These are phyloP conservation scores for Collybia mongolica DNA, from an alignment of 768 basidiomycete genomes.

Conservation along the genomic window DNA sequence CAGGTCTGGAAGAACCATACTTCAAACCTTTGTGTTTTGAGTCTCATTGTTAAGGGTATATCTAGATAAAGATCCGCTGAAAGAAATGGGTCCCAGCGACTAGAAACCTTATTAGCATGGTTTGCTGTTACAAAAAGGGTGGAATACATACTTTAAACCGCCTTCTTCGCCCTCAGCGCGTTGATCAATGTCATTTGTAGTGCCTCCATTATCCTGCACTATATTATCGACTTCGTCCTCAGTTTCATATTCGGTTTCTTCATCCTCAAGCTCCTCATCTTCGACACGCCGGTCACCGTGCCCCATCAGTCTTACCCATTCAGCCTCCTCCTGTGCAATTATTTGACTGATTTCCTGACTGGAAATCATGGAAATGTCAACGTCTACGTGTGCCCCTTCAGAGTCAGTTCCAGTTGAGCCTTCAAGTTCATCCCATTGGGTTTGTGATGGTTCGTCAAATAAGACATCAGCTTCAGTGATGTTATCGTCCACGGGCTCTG, in stretches of 20 bases:
- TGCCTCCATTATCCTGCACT: constrained; percentile 29
- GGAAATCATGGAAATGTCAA: constrained; percentile 51
- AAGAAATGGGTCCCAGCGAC: too few species aligned
- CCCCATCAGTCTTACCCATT: constrained; percentile 28
- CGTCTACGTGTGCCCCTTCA: constrained; percentile 34
- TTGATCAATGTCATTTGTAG: constrained; percentile 18
- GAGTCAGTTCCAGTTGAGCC: background rate
- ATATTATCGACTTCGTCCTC: constrained; percentile 29
- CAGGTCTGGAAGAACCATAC: too few species aligned
- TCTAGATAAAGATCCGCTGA: too few species aligned
- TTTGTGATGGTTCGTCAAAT: background rate
- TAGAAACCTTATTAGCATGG: too few species aligned
- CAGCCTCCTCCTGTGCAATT: constrained; percentile 30
- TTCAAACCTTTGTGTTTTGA: too few species aligned
- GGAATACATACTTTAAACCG: too few species aligned
- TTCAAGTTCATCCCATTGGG: constrained; percentile 5
- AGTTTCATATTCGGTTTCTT: constrained; percentile 8
- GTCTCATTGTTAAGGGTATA: too few species aligned
- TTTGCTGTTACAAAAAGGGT: too few species aligned
- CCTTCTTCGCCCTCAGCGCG: too few species aligned
- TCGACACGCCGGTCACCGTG: constrained; percentile 23
- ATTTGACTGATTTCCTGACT: constrained; percentile 45
- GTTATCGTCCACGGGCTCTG: background rate
- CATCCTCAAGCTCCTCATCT: constrained; percentile 21
- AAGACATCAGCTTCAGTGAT: background rate